Evolutionary conservation across 2,329 filamentous ascomycete genomes (phyloP), one percentile per base, ranked within the genome.

Genomic region (Xylaria hypoxylon): DNA sequence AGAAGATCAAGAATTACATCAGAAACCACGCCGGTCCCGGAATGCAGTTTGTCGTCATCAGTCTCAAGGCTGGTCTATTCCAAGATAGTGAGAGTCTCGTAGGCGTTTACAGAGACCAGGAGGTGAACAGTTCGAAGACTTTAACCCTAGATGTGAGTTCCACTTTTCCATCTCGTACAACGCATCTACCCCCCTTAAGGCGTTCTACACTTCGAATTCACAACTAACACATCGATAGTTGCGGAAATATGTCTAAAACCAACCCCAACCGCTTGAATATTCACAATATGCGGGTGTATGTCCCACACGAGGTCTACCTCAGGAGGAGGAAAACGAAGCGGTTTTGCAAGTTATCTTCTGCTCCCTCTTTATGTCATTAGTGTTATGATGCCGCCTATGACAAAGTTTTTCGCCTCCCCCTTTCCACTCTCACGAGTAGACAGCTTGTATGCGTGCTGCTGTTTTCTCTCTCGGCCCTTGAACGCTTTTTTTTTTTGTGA

Each of bases 21-120:
- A 89, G 91, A 42, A 93, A 97, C 76, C 94, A 99, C 80, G 92
- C 94, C 0, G 93, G 93, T 0, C 96, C 96, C 1, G 96, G 96
- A 15, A 98, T 98, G 94, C 96, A 99, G 79, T 99, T 99, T 74
- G 96, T 99, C 68, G 96, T 99, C 72, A 99, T 99, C 79, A 94
- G 90, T 81, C 86, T 99, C 78, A 99, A 99, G 86, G 92, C 94
- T 0, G 94, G 94, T 1, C 84, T 99, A 63, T 99, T 98, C 82
- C 94, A 99, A 81, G 92, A 96, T 79, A 97, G 93, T 76, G 94
- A 99, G 84, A 96, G 94, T 68, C 80, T 99, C 73, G 94, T 99
- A 4, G 96, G 96, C 58, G 94, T 99, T 11, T 98, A 97, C 83
- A 87, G 96, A 71, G 96, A 99, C 77, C 96, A 99, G 82, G 89